Percentiles rank a stretch among this genome's conserved stretches.
phyloP scores from a whole-genome alignment of 2,329 filamentous ascomycete genomes.

The Onygenales sp. region DNA sequence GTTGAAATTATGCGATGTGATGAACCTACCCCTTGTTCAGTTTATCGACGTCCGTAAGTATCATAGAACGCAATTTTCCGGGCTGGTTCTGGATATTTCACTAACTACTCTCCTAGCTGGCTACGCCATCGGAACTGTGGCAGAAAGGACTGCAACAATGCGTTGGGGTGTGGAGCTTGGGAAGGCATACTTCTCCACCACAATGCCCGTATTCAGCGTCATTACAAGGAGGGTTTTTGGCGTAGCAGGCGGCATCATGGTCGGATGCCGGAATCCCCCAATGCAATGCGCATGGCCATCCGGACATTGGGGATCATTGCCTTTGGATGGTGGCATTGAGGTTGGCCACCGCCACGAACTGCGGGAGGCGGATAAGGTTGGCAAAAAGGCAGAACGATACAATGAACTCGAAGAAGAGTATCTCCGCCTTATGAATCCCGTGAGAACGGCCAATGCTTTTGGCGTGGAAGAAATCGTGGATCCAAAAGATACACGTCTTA shows the following conservation, averaged over 20 bases:
- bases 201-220: constrained; percentile 54
- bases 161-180: constrained; percentile 53
- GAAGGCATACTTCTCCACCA: constrained; percentile 54
- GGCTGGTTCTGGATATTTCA: background rate
- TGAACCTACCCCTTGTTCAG: constrained; percentile 55
- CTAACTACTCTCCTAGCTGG: constrained; percentile 30
- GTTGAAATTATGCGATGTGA: constrained; percentile 55
- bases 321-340: constrained; percentile 56
- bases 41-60: constrained; percentile 50
- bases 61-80: background rate
- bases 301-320: constrained; percentile 53
- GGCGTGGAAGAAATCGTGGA: constrained; percentile 58
- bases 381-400: constrained; percentile 43
- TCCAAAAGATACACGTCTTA: constrained; percentile 47
- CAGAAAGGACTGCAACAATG: constrained; percentile 56
- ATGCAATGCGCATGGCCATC: constrained; percentile 56
- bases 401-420: constrained; percentile 52
- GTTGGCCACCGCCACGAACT: constrained; percentile 54
- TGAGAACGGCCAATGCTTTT: constrained; percentile 55
- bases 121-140: constrained; percentile 55
- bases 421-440: constrained; percentile 53
- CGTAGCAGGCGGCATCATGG: constrained; percentile 56
- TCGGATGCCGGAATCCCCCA: constrained; percentile 51
- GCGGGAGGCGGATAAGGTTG: constrained; percentile 43
- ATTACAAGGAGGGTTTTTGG: constrained; percentile 53